Evolutionary conservation across 2,329 filamentous ascomycete species (phyloP), one percentile per base, ranked within the genome.

Genomic region (Esteya vermicola): DNA sequence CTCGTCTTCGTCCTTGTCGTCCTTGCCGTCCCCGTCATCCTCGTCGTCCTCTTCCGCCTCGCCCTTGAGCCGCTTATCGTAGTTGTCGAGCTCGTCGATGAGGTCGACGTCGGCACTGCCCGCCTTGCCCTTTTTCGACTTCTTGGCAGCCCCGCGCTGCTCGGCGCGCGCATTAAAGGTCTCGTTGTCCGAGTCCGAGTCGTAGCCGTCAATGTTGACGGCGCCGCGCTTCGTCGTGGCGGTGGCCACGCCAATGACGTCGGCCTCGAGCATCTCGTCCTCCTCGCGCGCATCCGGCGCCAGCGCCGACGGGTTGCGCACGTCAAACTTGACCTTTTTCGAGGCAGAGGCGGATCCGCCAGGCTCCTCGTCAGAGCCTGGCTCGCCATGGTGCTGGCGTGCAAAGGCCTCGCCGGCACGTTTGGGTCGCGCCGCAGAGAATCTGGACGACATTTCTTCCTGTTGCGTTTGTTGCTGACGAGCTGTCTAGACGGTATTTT

Each of bases 171-270:
- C 72, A 50, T 91, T 75, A 57, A 94, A 93, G 33, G 83, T 86
- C 54, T 96, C 91, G 48, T 93, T 89, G 39, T 81, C 75, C 3
- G 89, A 93, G 59, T 98, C 91, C 9, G 82, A 91, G 50, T 96
- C 89, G 62, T 96, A 98, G 38, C 91, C 91, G 54, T 96, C 91
- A 31, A 98, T 77, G 53, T 96, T 95, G 41, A 98, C 84, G 0
- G 89, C 91, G 49, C 89, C 89, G 46, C 91, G 84, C 58, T 94
- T 94, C 1, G 85, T 84, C 25, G 75, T 71, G 9, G 78, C 75
- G 2, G 75, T 75, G 16, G 75, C 70, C 2, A 79, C 82, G 14
- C 88, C 86, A 48, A 96, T 95, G 30, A 95, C 88, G 54, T 96
- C 91, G 19, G 88, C 85, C 38, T 93, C 85, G 9, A 98, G 72